Evolutionary conservation across 2,329 filamentous ascomycete species (phyloP).

Genomic region (Pseudogymnoascus sp.): DNA sequence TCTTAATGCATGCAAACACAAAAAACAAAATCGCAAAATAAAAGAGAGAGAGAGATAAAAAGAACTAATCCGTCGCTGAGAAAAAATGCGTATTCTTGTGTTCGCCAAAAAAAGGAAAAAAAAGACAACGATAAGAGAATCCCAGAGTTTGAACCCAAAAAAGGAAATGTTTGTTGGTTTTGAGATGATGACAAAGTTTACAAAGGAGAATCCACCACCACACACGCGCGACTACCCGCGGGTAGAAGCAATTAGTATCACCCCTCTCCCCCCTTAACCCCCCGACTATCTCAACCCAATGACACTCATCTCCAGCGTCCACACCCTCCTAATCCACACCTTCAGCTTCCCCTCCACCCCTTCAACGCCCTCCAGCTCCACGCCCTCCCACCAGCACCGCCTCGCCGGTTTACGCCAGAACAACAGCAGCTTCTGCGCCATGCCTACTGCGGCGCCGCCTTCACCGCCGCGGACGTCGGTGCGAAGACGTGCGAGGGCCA

Average conservation of each 20-base stretch:
- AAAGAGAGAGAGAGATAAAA: neutral
- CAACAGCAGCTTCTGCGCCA: slow-evolving; percentile 94
- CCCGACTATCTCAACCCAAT: slow-evolving; percentile 65
- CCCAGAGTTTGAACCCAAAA: neutral
- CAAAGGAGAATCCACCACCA: neutral
- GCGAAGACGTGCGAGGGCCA: slow-evolving; percentile 83
- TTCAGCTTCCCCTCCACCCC: slow-evolving; percentile 89
- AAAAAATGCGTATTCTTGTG: neutral
- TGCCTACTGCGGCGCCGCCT: slow-evolving; percentile 76
- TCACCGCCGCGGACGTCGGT: slow-evolving; percentile 79
- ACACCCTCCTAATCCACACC: slow-evolving; percentile 96
- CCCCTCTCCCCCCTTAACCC: neutral
- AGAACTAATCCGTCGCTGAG: neutral
- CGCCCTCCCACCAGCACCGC: slow-evolving; percentile 98
- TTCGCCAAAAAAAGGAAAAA: neutral
- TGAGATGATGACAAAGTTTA: neutral
- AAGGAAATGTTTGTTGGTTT: neutral
- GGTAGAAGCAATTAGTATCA: neutral
- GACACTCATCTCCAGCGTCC: slow-evolving; percentile 97
- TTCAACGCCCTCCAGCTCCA: slow-evolving; percentile 81
- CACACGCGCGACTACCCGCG: neutral
- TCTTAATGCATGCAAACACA: no score
- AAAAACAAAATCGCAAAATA: no score
- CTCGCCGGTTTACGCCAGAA: slow-evolving; percentile 98
- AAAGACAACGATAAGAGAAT: neutral